Percentiles rank a stretch among this genome's conserved stretches.
Conservation (phyloP, 148 eudicot species). For the Polygonum aviculare region DNA sequence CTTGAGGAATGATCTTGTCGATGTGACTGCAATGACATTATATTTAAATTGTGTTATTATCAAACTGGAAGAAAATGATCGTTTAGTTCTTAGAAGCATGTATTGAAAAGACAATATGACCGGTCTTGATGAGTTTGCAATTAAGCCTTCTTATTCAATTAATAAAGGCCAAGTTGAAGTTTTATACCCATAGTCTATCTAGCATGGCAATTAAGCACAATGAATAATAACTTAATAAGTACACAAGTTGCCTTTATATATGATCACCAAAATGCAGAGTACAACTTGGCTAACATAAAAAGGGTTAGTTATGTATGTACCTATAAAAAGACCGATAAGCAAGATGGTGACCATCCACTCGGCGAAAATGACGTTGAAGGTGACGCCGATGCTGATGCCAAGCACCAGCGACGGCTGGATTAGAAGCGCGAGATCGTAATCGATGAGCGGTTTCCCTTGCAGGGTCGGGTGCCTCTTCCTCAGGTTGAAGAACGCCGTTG, state of each 20-base stretch:
- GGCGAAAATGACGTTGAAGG: conserved; percentile 6
- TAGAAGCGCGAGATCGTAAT: conserved; percentile 4
- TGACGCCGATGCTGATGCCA: conserved; percentile 11
- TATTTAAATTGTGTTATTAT: too few relatives aligned
- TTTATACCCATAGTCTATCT: too few relatives aligned
- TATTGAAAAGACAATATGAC: too few relatives aligned
- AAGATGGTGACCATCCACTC: conserved; percentile 11
- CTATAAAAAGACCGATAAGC: conserved; percentile 7
- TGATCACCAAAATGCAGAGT: too few relatives aligned
- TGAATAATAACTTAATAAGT: too few relatives aligned
- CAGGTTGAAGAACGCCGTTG: background rate
- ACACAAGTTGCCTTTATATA: too few relatives aligned
- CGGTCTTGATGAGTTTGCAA: too few relatives aligned
- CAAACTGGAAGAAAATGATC: too few relatives aligned
- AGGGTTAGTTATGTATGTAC: background rate
- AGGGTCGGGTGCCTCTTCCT: conserved; percentile 7
- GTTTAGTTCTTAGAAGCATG: too few relatives aligned
- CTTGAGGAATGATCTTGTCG: conserved; percentile 55
- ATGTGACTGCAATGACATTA: conserved; percentile 32
- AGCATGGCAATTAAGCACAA: too few relatives aligned
- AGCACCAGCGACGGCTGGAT: conserved; percentile 7
- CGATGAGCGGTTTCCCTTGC: background rate
- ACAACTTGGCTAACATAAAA: background rate
- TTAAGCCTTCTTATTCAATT: too few relatives aligned
- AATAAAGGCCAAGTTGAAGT: too few relatives aligned